Conservation (phyloP, 2,329 filamentous ascomycete genomes). For the Fusarium torulosum region DNA sequence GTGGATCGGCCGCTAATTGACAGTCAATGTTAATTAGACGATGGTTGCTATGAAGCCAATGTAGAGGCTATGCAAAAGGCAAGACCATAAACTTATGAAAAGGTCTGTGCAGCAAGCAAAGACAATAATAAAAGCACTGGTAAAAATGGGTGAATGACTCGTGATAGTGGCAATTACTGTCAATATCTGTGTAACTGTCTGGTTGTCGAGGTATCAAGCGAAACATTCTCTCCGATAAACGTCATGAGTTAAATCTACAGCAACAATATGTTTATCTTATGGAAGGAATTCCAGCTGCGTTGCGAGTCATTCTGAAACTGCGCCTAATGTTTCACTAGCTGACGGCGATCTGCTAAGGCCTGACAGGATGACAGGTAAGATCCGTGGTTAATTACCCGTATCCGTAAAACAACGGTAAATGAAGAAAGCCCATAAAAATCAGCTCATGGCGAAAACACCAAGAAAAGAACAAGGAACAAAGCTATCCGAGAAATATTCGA, state of each 20-base stretch:
- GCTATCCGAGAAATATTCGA: conserved; percentile 16
- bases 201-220: not conserved
- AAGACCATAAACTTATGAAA: not conserved
- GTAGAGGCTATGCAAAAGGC: too few species aligned
- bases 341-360: not conserved
- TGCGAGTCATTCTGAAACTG: conserved; percentile 16
- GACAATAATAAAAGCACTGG: not conserved
- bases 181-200: not conserved
- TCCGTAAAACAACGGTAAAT: not conserved
- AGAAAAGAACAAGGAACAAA: not conserved
- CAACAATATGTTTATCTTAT: not conserved
- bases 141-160: not conserved
- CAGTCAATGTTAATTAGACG: too few species aligned
- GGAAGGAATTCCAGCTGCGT: conserved; percentile 5
- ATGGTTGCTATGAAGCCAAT: too few species aligned
- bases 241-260: not conserved
- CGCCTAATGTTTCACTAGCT: conserved; percentile 11
- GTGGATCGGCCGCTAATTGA: too few species aligned
- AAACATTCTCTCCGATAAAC: not conserved
- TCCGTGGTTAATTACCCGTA: not conserved
- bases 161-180: not conserved
- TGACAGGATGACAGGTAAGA: not conserved
- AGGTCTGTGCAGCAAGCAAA: not conserved
- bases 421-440: not conserved
- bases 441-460: conserved; percentile 5